Conservation (phyloP, 768 basidiomycete species). For the Amanita fuliginea region DNA sequence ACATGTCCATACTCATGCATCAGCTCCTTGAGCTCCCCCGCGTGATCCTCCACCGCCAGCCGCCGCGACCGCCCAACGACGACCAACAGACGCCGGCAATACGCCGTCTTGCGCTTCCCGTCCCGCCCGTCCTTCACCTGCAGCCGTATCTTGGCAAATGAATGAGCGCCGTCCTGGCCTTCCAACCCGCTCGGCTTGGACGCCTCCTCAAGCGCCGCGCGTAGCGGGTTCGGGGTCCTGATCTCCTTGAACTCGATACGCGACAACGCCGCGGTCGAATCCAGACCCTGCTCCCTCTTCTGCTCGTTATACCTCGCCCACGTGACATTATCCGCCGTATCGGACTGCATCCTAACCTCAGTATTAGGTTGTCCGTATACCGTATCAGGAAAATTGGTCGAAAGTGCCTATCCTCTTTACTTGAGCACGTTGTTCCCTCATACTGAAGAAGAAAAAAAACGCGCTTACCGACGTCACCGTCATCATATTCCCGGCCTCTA, state of each 20-base stretch:
- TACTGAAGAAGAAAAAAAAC: not conserved
- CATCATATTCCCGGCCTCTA: constrained; percentile 25
- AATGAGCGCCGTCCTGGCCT: not conserved
- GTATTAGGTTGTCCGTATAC: constrained; percentile 57
- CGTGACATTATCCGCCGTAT: constrained; percentile 71
- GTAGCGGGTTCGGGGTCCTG: constrained; percentile 47
- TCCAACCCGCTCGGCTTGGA: not conserved
- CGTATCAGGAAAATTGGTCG: constrained; percentile 46
- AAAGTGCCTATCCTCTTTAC: not conserved
- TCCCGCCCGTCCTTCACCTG: not conserved
- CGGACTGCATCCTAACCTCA: constrained; percentile 60
- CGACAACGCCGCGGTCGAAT: constrained; percentile 24
- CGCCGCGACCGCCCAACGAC: constrained; percentile 67
- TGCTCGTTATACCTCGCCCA: constrained; percentile 36
- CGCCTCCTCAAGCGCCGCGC: constrained; percentile 42
- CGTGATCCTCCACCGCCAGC: constrained; percentile 64
- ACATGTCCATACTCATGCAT: constrained; percentile 45
- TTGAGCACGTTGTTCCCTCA: no score
- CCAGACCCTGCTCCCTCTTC: constrained; percentile 1
- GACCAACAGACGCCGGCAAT: constrained; percentile 34
- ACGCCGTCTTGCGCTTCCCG: not conserved
- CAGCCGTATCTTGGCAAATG: constrained; percentile 4
- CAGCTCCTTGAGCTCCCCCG: constrained; percentile 55
- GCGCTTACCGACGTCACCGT: constrained; percentile 39
- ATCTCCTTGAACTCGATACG: constrained; percentile 56